Evolutionary conservation across 2,329 filamentous ascomycete genomes (phyloP).

Genomic region (Verruconis gallopava): DNA sequence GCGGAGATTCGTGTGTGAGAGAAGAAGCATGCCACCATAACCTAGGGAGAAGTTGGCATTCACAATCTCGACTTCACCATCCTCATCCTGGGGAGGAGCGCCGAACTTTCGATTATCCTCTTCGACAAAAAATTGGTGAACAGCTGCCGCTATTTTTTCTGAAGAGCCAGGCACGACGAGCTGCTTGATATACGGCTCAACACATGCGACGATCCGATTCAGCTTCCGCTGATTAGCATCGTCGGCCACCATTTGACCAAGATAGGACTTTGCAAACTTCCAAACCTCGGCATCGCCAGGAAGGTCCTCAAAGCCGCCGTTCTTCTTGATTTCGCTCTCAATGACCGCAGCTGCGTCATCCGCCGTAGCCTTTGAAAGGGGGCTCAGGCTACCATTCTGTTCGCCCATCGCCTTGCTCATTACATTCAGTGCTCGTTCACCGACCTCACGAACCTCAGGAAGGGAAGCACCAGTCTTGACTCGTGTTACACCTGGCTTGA

Average conservation of each 20-base stretch:
- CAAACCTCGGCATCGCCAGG: slow-evolving; percentile 50
- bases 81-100: slow-evolving; percentile 71
- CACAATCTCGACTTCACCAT: slow-evolving; percentile 89
- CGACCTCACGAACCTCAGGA: slow-evolving; percentile 87
- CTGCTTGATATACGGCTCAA: slow-evolving; percentile 63
- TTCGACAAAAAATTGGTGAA: slow-evolving; percentile 66
- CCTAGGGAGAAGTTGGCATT: slow-evolving; percentile 96
- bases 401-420: slow-evolving; percentile 88
- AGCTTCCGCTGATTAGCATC: slow-evolving; percentile 75
- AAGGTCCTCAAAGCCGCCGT: slow-evolving; percentile 48
- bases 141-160: slow-evolving; percentile 53
- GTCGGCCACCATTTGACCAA: slow-evolving; percentile 74
- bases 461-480: slow-evolving; percentile 81
- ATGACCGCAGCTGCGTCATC: slow-evolving; percentile 66
- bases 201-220: slow-evolving; percentile 53
- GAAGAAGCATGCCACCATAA: slow-evolving; percentile 91
- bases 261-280: slow-evolving; percentile 56
- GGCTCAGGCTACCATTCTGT: slow-evolving; percentile 44
- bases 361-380: slow-evolving; percentile 22
- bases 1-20: slow-evolving; percentile 90
- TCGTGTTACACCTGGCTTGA: slow-evolving; percentile 83
- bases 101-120: slow-evolving; percentile 85
- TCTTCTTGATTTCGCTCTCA: slow-evolving; percentile 61
- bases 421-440: slow-evolving; percentile 64
- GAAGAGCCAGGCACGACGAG: slow-evolving; percentile 52